Conservation (phyloP, 805 yeast genomes). For the Phaffomyces opuntiae region DNA sequence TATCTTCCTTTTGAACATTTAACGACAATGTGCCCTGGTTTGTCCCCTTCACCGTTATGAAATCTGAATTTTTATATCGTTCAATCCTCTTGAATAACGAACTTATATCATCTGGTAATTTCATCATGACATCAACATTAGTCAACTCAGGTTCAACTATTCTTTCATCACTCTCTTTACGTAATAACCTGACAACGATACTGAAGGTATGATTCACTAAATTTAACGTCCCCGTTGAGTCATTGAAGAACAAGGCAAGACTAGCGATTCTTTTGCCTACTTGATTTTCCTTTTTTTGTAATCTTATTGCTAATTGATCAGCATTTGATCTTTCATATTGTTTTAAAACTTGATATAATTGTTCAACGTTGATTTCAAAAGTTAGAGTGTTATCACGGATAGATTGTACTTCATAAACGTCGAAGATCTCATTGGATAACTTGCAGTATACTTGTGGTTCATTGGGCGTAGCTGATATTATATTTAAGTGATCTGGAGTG, state of each 20-base stretch:
- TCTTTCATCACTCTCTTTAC: constrained; percentile 43
- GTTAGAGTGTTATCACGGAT: constrained; percentile 47
- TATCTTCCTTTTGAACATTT: constrained; percentile 47
- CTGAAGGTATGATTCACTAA: constrained; percentile 58
- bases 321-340: constrained; percentile 49
- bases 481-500: constrained; percentile 39
- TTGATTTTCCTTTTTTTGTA: constrained; percentile 30
- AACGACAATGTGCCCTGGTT: constrained; percentile 44
- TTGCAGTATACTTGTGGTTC: constrained; percentile 71
- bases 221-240: constrained; percentile 31
- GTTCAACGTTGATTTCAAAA: constrained; percentile 57
- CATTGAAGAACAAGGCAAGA: constrained; percentile 49
- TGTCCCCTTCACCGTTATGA: constrained; percentile 43
- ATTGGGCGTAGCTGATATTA: constrained; percentile 43
- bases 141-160: constrained; percentile 59
- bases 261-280: constrained; percentile 38
- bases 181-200: constrained; percentile 62
- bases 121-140: constrained; percentile 49
- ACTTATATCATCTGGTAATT: constrained; percentile 38
- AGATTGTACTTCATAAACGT: constrained; percentile 29
- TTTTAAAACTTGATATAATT: constrained; percentile 47
- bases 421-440: constrained; percentile 34
- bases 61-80: constrained; percentile 49
- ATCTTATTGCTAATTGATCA: constrained; percentile 43
- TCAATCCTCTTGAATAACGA: constrained; percentile 57